A percentile compares a stretch with the other conserved stretches of the same genome.
Conservation (phyloP, 805 yeast genomes). For the Pichia cabralensis region DNA sequence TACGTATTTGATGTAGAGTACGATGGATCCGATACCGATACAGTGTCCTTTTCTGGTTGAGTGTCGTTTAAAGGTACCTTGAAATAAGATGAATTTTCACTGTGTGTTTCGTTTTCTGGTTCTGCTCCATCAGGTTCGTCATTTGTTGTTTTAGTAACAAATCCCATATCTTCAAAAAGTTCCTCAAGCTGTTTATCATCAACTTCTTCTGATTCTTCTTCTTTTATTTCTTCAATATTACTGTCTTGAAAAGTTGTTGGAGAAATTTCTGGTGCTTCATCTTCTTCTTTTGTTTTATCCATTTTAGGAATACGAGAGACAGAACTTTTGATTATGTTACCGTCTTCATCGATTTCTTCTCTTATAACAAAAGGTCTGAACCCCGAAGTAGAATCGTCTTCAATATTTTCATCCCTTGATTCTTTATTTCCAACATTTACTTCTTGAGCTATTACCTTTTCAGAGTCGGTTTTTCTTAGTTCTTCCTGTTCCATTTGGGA, state of each 20-base stretch:
- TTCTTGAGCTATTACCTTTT: background rate
- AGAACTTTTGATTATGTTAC: slow-evolving; percentile 43
- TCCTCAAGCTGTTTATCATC: slow-evolving; percentile 25
- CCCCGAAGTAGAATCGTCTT: too few species aligned
- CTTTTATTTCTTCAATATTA: background rate
- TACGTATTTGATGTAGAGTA: slow-evolving; percentile 20
- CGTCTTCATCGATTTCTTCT: slow-evolving; percentile 76
- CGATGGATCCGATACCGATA: slow-evolving; percentile 1
- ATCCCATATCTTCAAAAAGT: slow-evolving; percentile 28
- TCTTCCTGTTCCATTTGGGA: background rate
- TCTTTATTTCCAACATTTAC: background rate
- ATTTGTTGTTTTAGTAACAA: slow-evolving; percentile 8
- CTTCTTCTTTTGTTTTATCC: slow-evolving; percentile 3
- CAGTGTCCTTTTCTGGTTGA: too few species aligned
- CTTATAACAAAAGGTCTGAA: slow-evolving; percentile 52
- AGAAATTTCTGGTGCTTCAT: slow-evolving; percentile 3
- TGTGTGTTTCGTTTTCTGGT: background rate
- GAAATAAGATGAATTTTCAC: background rate
- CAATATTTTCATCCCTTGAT: background rate
- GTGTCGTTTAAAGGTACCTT: slow-evolving; percentile 3
- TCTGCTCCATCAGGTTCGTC: background rate
- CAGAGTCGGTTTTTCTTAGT: slow-evolving; percentile 19
- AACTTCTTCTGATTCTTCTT: slow-evolving; percentile 8
- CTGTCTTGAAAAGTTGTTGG: too few species aligned
- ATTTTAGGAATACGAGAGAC: slow-evolving; percentile 25